Evolutionary conservation across 2,329 filamentous ascomycete genomes (phyloP), one percentile per base, ranked within the genome.

Genomic region (Cladophialophora carrionii): DNA sequence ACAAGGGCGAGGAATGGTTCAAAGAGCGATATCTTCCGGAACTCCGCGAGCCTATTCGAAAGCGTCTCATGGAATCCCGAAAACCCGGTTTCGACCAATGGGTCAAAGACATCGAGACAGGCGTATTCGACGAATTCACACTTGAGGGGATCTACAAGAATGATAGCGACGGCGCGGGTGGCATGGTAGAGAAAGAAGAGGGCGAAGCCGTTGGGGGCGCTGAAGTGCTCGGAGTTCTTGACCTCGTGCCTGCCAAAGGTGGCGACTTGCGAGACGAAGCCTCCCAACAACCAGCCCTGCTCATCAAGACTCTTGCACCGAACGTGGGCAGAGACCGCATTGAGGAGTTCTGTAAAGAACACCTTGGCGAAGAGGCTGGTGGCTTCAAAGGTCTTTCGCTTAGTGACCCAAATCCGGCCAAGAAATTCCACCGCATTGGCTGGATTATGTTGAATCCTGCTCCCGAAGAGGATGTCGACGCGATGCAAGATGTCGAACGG

Each of bases 1-100:
- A 99, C 78, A 96, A 96, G 76, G 88, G 88, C 51, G 95, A 99
- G 76, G 94, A 99, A 75, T 99, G 95, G 95, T 99, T 99, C 80
- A 91, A 89, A 72, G 95, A 99, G 78, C 88, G 92, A 75, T 99
- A 99, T 73, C 88, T 96, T 32, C 86, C 91, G 0, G 91, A 95
- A 71, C 87, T 94, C 61, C 85, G 91, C 59, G 88, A 93, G 70
- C 83, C 85, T 1, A 87, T 97, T 73, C 88, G 90, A 62, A 81
- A 82, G 65, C 89, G 91, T 73, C 81, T 98, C 60, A 90, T 89
- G 76, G 89, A 92, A 54, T 92, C 91, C 74, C 89, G 96, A 54
- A 87, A 88, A 48, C 87, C 86, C 14, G 86, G 88, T 59, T 97
- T 95, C 77, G 86, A 84, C 54, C 91, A 95, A 72, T 99, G 95